Conservation (phyloP, 2,329 filamentous ascomycete genomes). For the Aspergillus sp. region DNA sequence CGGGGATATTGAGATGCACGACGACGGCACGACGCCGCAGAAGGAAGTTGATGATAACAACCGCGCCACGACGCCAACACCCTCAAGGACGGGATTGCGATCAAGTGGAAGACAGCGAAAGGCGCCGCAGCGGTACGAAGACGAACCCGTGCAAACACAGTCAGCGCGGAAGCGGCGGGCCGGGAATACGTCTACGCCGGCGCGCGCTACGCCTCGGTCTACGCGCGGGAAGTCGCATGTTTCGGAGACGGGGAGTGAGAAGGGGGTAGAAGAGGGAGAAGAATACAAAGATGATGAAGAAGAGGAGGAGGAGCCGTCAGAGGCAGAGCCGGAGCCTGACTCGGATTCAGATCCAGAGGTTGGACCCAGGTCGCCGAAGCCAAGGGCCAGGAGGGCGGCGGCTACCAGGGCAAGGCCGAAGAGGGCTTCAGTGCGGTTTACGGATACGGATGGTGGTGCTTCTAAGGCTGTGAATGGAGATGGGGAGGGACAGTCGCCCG, state of each 20-base stretch:
- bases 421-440: conserved; percentile 30
- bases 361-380: conserved; percentile 20
- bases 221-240: conserved; percentile 27
- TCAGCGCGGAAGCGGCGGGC: conserved; percentile 21
- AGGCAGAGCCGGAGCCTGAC: conserved; percentile 10
- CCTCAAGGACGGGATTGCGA: conserved; percentile 33
- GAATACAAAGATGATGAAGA: conserved; percentile 19
- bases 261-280: conserved; percentile 23
- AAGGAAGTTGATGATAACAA: conserved; percentile 17
- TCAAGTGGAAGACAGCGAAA: conserved; percentile 43
- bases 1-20: conserved; percentile 38
- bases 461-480: conserved; percentile 15
- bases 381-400: conserved; percentile 10
- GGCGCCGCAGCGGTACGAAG: conserved; percentile 38
- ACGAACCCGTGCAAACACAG: conserved; percentile 27
- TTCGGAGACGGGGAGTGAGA: conserved; percentile 23
- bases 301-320: conserved; percentile 5
- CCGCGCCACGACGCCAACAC: conserved; percentile 21
- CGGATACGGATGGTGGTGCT: conserved; percentile 20
- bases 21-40: conserved; percentile 5
- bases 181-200: neutral
- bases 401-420: conserved; percentile 35
- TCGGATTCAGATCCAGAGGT: neutral
- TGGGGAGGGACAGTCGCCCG: conserved; percentile 22
- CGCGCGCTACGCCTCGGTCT: conserved; percentile 28